Conservation (phyloP, 148 eudicot genomes). For the Selenicereus undatus region DNA sequence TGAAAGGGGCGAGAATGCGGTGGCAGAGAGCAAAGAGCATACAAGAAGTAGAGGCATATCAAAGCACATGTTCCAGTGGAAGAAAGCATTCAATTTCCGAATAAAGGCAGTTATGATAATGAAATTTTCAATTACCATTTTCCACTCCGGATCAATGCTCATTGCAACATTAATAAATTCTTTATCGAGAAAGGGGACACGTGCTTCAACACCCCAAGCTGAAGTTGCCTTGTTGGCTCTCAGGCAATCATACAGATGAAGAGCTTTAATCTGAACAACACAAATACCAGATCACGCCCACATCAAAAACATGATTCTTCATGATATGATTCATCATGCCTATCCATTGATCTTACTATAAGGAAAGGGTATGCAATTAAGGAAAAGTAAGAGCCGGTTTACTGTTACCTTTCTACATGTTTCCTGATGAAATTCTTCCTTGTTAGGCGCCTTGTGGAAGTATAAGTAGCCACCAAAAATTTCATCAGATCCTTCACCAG, state of each 20-base stretch:
- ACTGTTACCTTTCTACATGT: conserved; percentile 81
- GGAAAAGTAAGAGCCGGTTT: neutral
- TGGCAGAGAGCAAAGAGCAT: neutral
- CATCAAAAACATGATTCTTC: neutral
- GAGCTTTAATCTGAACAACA: conserved; percentile 74
- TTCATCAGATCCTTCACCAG: conserved; percentile 99
- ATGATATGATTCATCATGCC: conserved; percentile 14
- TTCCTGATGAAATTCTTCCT: conserved; percentile 90
- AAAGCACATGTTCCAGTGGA: neutral
- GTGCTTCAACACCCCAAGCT: conserved; percentile 99
- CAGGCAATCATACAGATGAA: conserved; percentile 93
- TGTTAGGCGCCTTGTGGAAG: conserved; percentile 97
- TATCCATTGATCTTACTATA: neutral
- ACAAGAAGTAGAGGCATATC: neutral
- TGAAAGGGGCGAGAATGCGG: neutral
- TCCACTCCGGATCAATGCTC: conserved; percentile 95
- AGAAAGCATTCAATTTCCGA: neutral
- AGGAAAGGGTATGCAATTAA: neutral
- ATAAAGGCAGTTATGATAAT: neutral
- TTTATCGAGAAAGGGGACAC: conserved; percentile 96
- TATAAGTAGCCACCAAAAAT: conserved; percentile 96
- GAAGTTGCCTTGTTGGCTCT: conserved; percentile 97
- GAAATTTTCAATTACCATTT: conserved; percentile 51
- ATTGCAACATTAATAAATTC: conserved; percentile 82
- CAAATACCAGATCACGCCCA: conserved; percentile 4